Evolutionary conservation across 345 rosid species (phyloP), one percentile per base, ranked within the genome.

Genomic region (Heritiera littoralis): DNA sequence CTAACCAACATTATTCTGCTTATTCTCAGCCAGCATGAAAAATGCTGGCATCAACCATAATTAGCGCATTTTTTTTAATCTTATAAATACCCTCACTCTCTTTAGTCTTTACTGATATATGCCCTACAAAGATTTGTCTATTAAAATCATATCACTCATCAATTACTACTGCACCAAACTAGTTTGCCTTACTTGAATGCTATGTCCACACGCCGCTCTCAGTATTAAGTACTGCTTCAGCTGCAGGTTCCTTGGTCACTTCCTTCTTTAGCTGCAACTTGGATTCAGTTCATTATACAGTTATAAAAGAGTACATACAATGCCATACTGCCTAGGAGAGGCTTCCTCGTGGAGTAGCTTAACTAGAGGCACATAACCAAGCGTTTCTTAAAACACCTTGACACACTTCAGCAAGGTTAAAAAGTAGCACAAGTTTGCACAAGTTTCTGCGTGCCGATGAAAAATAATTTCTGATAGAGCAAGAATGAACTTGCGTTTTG

Each of bases 1-100:
- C 84, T 41, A 82, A 78, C 82, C 65, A 49, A 72, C 79, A 41
- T 48, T 69, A 18, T 52, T 70, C 72, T 51, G 74, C 76, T 66
- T 30, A 46, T 66, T 79, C 77, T 68, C 30, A 65, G 60, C 80
- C 83, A 83, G 72, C 80, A 32, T 28, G 0, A 15, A 40, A 73
- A 60, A 9, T 11, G 78, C 78, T 66, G 79, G 69, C 78, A 79
- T 70, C 78, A 54, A 63, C 76, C 75, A 76, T 61, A 35, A 71
- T 52, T 72, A 46, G 43, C 38, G 61, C 78, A 40, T 73, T 13
- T 46, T 45, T 41, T 17, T 68, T 35, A 46, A 10, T 69, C 70
- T 23, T 0, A 20, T 41, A 64, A 51, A 45, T 48, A 23, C 2
- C 46, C 3, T 52, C 49, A 58, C 10, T 63, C 5, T 14, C 28